Conservation (phyloP, 257 asterid species). For the Primulina eburnea region DNA sequence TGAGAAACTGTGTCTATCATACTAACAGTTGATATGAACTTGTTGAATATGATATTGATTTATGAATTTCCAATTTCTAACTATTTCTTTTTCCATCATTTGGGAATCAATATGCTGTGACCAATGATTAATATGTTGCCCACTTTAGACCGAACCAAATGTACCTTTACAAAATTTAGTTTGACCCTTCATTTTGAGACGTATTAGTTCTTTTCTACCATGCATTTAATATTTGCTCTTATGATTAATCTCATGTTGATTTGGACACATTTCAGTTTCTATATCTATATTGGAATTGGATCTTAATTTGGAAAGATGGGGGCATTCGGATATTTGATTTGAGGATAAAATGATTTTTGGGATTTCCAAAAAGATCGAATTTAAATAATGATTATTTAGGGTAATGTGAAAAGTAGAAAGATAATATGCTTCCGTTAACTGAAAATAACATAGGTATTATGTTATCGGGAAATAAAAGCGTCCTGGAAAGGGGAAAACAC, state of each 20-base stretch:
- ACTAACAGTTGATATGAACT: conserved; percentile 6
- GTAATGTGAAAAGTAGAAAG: background rate
- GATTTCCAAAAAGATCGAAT: background rate
- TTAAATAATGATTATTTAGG: background rate
- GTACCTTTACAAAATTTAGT: too few relatives aligned
- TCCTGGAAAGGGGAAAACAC: background rate
- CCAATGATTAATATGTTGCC: background rate
- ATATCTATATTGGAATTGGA: background rate
- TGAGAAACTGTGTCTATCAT: background rate
- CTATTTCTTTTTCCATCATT: background rate
- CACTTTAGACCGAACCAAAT: background rate
- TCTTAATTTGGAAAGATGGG: background rate
- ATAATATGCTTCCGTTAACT: too few relatives aligned
- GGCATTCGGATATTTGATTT: too few relatives aligned
- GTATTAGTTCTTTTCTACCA: background rate
- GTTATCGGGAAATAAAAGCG: background rate
- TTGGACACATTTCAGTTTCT: background rate
- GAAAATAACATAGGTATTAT: background rate
- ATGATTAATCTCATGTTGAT: background rate
- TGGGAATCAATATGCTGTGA: conserved; percentile 6
- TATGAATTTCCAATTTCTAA: background rate
- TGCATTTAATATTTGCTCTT: background rate
- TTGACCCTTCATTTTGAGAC: background rate
- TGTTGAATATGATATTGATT: background rate
- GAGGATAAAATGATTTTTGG: background rate